A percentile compares a stretch with the other conserved stretches of the same genome.
These are phyloP conservation scores for Aspergillus viridinutans DNA, from an alignment of 2,329 filamentous ascomycete genomes.

Conservation along the genomic window DNA sequence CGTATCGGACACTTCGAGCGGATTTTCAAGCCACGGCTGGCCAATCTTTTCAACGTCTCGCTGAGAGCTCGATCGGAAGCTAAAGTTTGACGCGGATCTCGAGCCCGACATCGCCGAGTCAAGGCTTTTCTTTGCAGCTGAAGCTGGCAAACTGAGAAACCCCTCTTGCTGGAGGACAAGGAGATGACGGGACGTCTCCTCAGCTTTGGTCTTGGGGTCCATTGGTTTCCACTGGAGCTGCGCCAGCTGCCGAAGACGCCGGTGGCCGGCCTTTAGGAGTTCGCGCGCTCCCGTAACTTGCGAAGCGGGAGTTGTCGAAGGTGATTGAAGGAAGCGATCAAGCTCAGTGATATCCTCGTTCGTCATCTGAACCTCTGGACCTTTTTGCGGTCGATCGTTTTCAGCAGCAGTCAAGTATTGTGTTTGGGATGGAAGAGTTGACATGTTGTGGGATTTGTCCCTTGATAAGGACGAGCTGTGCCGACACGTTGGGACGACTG, in stretches of 20 bases:
- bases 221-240: slow-evolving; percentile 28
- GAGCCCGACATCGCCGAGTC: slow-evolving; percentile 16
- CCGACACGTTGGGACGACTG: slow-evolving; percentile 32
- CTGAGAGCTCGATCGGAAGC: slow-evolving; percentile 27
- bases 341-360: slow-evolving; percentile 34
- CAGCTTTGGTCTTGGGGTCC: slow-evolving; percentile 19
- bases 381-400: slow-evolving; percentile 8
- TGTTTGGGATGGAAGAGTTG: slow-evolving; percentile 13
- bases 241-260: slow-evolving; percentile 32
- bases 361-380: slow-evolving; percentile 15
- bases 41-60: slow-evolving; percentile 36
- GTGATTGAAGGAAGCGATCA: slow-evolving; percentile 34
- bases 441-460: slow-evolving; percentile 22
- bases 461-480: slow-evolving; percentile 23
- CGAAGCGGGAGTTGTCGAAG: slow-evolving; percentile 14
- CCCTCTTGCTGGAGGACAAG: slow-evolving; percentile 29
- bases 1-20: slow-evolving; percentile 15
- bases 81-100: slow-evolving; percentile 11
- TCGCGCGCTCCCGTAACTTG: slow-evolving; percentile 25
- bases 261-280: slow-evolving; percentile 29
- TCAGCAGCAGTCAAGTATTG: slow-evolving; percentile 1
- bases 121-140: slow-evolving; percentile 16
- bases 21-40: slow-evolving; percentile 33
- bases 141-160: slow-evolving; percentile 19
- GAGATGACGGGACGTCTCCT: slow-evolving; percentile 25